Evolutionary conservation across 140 eudicot genomes (phyloP).

Genomic region (Bidens hawaiensis): DNA sequence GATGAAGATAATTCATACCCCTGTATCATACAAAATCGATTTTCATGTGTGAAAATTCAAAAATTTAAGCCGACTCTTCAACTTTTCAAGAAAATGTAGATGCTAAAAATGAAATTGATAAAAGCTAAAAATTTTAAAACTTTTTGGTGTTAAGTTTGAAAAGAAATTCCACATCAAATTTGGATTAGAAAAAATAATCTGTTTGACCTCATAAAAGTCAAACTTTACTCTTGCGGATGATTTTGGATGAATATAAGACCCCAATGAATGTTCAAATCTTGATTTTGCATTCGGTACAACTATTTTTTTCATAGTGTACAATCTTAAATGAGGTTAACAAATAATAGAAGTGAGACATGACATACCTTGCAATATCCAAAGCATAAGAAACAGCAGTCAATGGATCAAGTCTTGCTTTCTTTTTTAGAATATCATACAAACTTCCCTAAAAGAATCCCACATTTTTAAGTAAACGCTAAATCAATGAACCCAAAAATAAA

Average conservation of each 20-base stretch:
- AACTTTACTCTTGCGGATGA: constrained; percentile 9
- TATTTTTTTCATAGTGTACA: too few relatives aligned
- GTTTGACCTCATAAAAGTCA: constrained; percentile 13
- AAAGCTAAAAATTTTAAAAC: neutral
- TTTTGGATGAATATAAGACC: neutral
- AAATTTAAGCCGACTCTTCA: neutral
- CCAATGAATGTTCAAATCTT: too few relatives aligned
- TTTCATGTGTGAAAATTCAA: neutral
- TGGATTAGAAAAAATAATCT: neutral
- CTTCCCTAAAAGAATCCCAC: constrained; percentile 43
- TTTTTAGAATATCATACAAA: constrained; percentile 57
- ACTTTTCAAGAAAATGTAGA: neutral
- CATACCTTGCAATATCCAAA: constrained; percentile 70
- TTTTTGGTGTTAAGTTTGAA: neutral
- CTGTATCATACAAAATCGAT: constrained; percentile 19
- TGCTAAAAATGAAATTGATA: neutral
- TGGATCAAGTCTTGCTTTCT: constrained; percentile 60
- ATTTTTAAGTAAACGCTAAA: neutral
- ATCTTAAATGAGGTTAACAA: too few relatives aligned
- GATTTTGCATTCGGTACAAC: too few relatives aligned
- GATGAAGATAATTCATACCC: constrained; percentile 80
- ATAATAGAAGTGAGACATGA: too few relatives aligned
- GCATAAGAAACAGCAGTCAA: constrained; percentile 67
- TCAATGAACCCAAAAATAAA: neutral
- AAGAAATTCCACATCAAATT: neutral